Conservation (phyloP, 2,329 filamentous ascomycete species). For the Zymoseptoria pseudotritici region DNA sequence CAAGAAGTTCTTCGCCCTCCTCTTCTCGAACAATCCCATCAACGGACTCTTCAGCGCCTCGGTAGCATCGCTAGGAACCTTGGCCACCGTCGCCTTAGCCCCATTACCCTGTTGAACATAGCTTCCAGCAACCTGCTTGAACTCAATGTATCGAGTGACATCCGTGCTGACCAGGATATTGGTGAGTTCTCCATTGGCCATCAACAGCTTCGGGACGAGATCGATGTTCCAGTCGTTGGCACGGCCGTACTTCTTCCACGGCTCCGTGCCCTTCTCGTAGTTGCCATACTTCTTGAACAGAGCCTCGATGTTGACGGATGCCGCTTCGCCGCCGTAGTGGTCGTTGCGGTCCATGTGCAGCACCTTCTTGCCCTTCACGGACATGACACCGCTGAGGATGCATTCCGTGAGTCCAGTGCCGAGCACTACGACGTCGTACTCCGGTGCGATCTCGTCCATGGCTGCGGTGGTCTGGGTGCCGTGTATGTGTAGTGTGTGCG, state of each 20-base stretch:
- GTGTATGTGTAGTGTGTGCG: background rate
- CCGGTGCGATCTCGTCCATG: slow-evolving; percentile 97
- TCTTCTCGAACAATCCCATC: slow-evolving; percentile 98
- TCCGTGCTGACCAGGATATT: slow-evolving; percentile 98
- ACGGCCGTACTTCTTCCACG: slow-evolving; percentile 96
- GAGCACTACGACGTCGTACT: slow-evolving; percentile 98
- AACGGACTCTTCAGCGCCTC: slow-evolving; percentile 88
- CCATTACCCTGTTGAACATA: slow-evolving; percentile 84
- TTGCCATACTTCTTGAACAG: slow-evolving; percentile 97
- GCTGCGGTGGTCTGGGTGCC: slow-evolving; percentile 25
- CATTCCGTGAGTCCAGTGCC: slow-evolving; percentile 98
- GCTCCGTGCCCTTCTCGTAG: slow-evolving; percentile 69
- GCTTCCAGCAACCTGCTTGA: slow-evolving; percentile 73
- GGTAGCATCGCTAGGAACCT: slow-evolving; percentile 86
- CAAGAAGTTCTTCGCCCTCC: slow-evolving; percentile 90
- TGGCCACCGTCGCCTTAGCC: slow-evolving; percentile 84
- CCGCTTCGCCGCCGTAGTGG: slow-evolving; percentile 95
- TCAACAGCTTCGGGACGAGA: slow-evolving; percentile 94
- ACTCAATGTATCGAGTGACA: slow-evolving; percentile 47
- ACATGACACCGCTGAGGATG: slow-evolving; percentile 93
- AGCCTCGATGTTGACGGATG: slow-evolving; percentile 92
- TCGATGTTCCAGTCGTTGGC: slow-evolving; percentile 99
- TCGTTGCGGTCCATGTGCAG: slow-evolving; percentile 98
- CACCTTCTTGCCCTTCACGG: slow-evolving; percentile 98
- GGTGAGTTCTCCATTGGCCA: slow-evolving; percentile 96